Evolutionary conservation across 495 filamentous ascomycete genomes (phyloP).

Genomic region (Penicillium cosmopolitanum): DNA sequence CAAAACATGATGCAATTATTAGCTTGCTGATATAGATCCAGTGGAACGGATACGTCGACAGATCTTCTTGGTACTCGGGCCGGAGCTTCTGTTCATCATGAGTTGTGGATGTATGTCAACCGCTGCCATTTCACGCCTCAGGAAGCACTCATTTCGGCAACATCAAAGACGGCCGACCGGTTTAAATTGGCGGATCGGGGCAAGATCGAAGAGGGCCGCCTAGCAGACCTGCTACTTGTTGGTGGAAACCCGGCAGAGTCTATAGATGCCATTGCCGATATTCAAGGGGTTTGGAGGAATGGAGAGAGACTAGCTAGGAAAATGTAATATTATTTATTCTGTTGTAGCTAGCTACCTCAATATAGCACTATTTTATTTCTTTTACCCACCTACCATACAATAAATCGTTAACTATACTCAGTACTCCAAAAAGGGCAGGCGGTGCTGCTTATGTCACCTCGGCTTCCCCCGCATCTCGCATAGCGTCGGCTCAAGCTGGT

Average conservation of each 20-base stretch:
- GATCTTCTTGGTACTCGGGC: conserved; percentile 13
- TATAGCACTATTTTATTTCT: too few species aligned
- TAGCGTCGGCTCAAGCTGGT: conserved; percentile 46
- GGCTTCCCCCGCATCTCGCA: conserved; percentile 48
- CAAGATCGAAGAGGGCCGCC: conserved; percentile 11
- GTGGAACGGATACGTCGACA: conserved; percentile 14
- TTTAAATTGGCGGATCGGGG: conserved; percentile 11
- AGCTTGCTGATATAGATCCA: background rate
- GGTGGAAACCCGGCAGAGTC: conserved; percentile 5
- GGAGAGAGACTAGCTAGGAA: conserved; percentile 3
- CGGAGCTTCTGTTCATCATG: conserved; percentile 16
- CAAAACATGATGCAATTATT: background rate
- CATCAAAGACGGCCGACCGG: conserved; percentile 12
- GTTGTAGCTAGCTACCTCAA: too few species aligned
- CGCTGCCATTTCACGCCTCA: conserved; percentile 16
- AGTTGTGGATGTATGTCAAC: conserved; percentile 21
- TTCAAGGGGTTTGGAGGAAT: conserved; percentile 15
- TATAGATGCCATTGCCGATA: conserved; percentile 11
- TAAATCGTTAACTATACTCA: background rate
- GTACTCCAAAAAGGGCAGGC: background rate
- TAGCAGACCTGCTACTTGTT: conserved; percentile 13
- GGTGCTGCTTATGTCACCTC: conserved; percentile 28
- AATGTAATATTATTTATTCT: background rate
- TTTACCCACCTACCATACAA: background rate
- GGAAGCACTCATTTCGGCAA: conserved; percentile 15